Evolutionary conservation across 352 stramenopile species (phyloP).

Genomic region (Globisporangium okanoganense): DNA sequence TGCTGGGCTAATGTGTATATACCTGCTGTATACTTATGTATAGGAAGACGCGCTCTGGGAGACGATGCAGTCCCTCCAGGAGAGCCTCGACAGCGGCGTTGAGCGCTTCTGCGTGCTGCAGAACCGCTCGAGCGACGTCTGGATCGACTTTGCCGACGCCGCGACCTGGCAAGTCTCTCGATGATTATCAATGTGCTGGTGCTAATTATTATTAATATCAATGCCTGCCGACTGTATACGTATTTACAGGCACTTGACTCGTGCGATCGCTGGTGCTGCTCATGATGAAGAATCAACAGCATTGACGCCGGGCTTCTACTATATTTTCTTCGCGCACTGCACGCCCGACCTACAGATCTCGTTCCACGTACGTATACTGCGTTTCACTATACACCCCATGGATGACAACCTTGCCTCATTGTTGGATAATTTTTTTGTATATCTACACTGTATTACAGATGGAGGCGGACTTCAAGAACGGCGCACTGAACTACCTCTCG

Average conservation of each 20-base stretch:
- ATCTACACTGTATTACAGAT: conserved; percentile 48
- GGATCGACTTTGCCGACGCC: conserved; percentile 57
- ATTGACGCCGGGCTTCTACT: conserved; percentile 74
- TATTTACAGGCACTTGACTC: conserved; percentile 33
- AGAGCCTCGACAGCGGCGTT: conserved; percentile 18
- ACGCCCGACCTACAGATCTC: conserved; percentile 67
- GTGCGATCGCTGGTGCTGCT: conserved; percentile 19
- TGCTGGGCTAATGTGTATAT: background rate
- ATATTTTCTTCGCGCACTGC: conserved; percentile 86
- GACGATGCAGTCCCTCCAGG: conserved; percentile 43
- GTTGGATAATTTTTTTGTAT: conserved; percentile 1
- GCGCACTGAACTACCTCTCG: conserved; percentile 80
- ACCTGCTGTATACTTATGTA: background rate
- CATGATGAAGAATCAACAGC: conserved; percentile 14
- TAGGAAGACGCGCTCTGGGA: conserved; percentile 60
- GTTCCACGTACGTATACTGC: conserved; percentile 88
- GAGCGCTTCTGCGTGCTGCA: conserved; percentile 39
- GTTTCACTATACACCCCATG: background rate
- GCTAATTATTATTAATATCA: background rate
- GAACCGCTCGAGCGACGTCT: conserved; percentile 43
- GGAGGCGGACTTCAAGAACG: conserved; percentile 79
- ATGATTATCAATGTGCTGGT: too few relatives aligned
- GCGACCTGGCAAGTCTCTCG: conserved; percentile 39
- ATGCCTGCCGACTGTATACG: background rate
- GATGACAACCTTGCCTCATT: conserved; percentile 1